Percentiles rank a stretch among this genome's conserved stretches.
These are phyloP conservation scores for Avena eriantha DNA, from an alignment of 176 grass and related monocot species.

Conservation along the genomic window DNA sequence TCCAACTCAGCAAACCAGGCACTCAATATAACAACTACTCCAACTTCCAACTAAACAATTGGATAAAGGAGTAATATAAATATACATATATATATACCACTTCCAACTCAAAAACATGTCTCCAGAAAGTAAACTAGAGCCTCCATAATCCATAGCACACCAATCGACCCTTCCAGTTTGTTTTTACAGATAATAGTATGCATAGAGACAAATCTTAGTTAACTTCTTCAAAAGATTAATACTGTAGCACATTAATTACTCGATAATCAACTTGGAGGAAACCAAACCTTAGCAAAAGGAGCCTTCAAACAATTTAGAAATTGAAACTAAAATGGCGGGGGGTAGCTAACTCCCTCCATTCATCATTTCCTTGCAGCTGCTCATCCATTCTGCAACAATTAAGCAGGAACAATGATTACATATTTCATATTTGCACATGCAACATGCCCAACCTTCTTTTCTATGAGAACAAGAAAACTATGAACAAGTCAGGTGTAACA, in stretches of 20 bases:
- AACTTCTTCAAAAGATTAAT: neutral
- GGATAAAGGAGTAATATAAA: neutral
- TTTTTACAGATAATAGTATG: constrained; percentile 34
- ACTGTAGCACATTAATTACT: constrained; percentile 15
- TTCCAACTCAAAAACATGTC: neutral
- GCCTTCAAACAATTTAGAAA: neutral
- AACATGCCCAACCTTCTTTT: neutral
- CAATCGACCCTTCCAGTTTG: neutral
- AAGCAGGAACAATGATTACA: constrained; percentile 9
- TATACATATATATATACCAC: neutral
- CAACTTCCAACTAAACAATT: constrained; percentile 15
- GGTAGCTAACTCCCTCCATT: constrained; percentile 22
- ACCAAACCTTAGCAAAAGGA: constrained; percentile 9
- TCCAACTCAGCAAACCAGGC: constrained; percentile 11
- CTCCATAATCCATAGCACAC: constrained; percentile 1
- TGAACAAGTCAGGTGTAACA: neutral
- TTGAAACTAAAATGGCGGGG: neutral
- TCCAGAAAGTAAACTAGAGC: neutral
- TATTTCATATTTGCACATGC: constrained; percentile 2
- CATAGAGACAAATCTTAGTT: neutral
- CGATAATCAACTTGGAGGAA: constrained; percentile 18
- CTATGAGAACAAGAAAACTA: constrained; percentile 1
- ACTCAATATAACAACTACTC: neutral
- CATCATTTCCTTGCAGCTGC: constrained; percentile 5
- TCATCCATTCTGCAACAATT: constrained; percentile 40